Percentiles rank a stretch among this genome's conserved stretches.
phyloP scores from a whole-genome alignment of 768 basidiomycete species.

The Amylocystis lapponica region DNA sequence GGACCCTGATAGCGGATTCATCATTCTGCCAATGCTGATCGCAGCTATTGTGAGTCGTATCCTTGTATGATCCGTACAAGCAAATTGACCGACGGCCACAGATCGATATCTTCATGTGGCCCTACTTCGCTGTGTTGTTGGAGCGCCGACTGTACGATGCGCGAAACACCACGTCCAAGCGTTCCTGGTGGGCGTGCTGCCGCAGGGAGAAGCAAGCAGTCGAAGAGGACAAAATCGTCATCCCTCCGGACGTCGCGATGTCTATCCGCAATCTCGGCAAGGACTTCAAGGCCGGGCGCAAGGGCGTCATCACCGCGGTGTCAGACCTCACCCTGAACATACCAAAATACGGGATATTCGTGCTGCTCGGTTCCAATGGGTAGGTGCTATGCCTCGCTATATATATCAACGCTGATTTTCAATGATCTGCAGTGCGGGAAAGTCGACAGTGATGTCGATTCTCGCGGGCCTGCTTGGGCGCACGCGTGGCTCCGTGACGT shows the following conservation, averaged over 20 bases:
- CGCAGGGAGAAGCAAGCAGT: conserved; percentile 8
- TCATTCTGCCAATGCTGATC: conserved; percentile 53
- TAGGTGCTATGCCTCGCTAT: conserved; percentile 8
- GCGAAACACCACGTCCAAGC: conserved; percentile 23
- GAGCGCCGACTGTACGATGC: conserved; percentile 63
- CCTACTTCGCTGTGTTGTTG: conserved; percentile 52
- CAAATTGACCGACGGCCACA: too few species aligned
- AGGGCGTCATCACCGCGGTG: conserved; percentile 53
- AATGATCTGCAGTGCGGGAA: conserved; percentile 52
- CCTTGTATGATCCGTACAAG: too few species aligned
- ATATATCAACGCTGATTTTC: background rate
- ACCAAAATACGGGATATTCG: conserved; percentile 71
- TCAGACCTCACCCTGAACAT: conserved; percentile 61
- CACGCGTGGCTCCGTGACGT: conserved; percentile 51
- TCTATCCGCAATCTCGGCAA: conserved; percentile 58
- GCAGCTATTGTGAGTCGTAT: conserved; percentile 50
- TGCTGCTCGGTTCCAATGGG: conserved; percentile 72
- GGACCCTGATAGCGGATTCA: conserved; percentile 56
- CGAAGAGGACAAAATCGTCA: conserved; percentile 19
- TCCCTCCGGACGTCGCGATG: conserved; percentile 44
- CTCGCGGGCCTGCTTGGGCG: conserved; percentile 57
- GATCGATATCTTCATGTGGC: conserved; percentile 74
- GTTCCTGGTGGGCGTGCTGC: conserved; percentile 20
- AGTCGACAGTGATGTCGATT: conserved; percentile 67
- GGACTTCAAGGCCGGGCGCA: conserved; percentile 43